phyloP scores from a whole-genome alignment of 768 basidiomycete genomes.

The Roridomyces roridus region DNA sequence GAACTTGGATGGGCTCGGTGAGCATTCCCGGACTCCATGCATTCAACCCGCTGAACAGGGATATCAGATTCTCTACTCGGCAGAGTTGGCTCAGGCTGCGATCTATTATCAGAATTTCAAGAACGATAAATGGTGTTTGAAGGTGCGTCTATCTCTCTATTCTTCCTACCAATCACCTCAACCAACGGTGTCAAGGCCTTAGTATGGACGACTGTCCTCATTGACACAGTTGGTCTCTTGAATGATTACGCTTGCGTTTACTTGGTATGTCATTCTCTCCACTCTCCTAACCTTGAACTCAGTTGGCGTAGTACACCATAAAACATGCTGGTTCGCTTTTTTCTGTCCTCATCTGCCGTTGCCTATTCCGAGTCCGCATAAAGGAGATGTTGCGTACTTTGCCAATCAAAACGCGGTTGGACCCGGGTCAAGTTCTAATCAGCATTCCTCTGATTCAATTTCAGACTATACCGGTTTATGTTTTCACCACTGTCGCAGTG shows the following conservation, averaged over 20 bases:
- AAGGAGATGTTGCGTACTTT: neutral
- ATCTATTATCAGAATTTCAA: neutral
- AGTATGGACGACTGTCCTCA: neutral
- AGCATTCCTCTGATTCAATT: neutral
- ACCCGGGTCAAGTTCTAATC: neutral
- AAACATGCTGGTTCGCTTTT: neutral
- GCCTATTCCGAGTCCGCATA: neutral
- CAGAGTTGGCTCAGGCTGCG: neutral
- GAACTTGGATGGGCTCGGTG: neutral
- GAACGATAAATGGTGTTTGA: neutral
- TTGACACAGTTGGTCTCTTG: no score
- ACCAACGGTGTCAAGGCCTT: no score
- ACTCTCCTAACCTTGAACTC: no score
- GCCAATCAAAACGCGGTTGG: neutral
- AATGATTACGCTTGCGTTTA: no score
- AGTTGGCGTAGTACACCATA: neutral
- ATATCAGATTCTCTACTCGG: conserved; percentile 1
- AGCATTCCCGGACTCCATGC: no score
- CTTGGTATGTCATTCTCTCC: no score
- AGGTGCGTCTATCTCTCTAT: neutral
- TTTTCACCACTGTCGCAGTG: neutral
- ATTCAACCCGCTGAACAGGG: no score
- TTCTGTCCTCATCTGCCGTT: neutral
- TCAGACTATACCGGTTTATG: conserved; percentile 4
- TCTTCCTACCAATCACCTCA: neutral